These are phyloP conservation scores for Paraphoma sp. DNA, from an alignment of 2,329 filamentous ascomycete genomes.

Conservation along the genomic window DNA sequence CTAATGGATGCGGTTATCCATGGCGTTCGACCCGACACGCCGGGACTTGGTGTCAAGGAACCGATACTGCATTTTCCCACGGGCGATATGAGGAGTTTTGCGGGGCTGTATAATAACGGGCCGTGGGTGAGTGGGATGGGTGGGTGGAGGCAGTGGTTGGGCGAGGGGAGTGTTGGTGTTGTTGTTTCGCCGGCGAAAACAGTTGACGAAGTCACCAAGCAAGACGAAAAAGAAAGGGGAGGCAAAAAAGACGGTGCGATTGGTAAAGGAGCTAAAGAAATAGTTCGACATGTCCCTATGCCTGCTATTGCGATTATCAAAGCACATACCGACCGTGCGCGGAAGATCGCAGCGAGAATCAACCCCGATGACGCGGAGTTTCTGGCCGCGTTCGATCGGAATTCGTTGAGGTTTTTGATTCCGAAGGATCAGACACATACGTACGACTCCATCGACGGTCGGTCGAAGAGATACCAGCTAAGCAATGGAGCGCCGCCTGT, in stretches of 20 bases:
- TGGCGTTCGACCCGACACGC: not conserved
- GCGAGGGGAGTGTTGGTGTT: slow-evolving; percentile 23
- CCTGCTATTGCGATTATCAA: slow-evolving; percentile 31
- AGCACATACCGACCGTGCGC: slow-evolving; percentile 24
- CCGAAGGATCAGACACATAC: not conserved
- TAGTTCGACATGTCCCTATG: slow-evolving; percentile 24
- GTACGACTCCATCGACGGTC: not conserved
- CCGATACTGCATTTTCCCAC: slow-evolving; percentile 14
- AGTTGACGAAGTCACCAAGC: not conserved
- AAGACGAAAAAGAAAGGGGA: not conserved
- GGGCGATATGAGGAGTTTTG: not conserved
- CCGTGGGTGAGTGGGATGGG: slow-evolving; percentile 30
- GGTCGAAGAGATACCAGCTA: slow-evolving; percentile 7
- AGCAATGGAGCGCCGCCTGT: slow-evolving; percentile 22
- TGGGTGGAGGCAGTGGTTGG: slow-evolving; percentile 38
- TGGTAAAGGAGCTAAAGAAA: not conserved
- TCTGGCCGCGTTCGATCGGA: slow-evolving; percentile 6
- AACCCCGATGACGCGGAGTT: not conserved
- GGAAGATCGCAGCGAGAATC: not conserved
- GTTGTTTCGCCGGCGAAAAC: not conserved
- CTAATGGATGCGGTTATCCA: slow-evolving; percentile 8
- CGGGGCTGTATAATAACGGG: slow-evolving; percentile 11
- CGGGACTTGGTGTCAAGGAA: not conserved
- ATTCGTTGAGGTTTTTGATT: not conserved
- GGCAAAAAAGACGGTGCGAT: not conserved